Percentiles rank a stretch among this genome's conserved stretches.
phyloP scores from a whole-genome alignment of 176 grass and related monocot genomes.

The Bonia amplexicaulis region DNA sequence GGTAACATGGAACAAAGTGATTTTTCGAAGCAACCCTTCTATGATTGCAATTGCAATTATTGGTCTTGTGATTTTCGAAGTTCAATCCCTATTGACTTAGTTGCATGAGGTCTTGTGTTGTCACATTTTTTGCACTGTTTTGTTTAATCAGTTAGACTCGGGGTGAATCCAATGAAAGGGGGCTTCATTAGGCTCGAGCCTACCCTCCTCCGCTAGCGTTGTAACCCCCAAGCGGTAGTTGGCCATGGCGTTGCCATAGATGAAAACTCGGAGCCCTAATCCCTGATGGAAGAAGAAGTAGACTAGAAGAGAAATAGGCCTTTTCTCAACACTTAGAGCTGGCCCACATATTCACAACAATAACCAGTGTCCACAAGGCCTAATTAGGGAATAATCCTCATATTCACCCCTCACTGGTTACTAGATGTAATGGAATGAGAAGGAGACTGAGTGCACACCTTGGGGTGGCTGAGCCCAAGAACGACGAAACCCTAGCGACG shows the following conservation, averaged over 20 bases:
- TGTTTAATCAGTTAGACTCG: too few relatives aligned
- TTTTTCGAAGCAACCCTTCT: too few relatives aligned
- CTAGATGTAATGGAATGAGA: not conserved
- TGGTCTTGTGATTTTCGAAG: too few relatives aligned
- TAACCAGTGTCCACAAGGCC: not conserved
- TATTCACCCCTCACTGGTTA: not conserved
- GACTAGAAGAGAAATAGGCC: not conserved
- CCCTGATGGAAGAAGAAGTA: not conserved
- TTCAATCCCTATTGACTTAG: too few relatives aligned
- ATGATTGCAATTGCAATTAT: too few relatives aligned
- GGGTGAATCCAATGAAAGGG: too few relatives aligned
- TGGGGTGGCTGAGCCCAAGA: not conserved
- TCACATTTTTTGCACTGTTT: too few relatives aligned
- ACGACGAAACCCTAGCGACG: not conserved
- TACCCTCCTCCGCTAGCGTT: rapidly evolving
- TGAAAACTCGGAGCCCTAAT: not conserved
- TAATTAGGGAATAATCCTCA: not conserved
- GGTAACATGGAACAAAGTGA: too few relatives aligned
- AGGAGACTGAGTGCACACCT: too few relatives aligned
- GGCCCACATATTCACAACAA: not conserved
- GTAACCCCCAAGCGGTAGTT: not conserved
- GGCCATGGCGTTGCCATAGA: not conserved
- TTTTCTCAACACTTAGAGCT: not conserved
- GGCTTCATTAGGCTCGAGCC: not conserved
- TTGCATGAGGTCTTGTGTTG: too few relatives aligned